A percentile compares a stretch with the other conserved stretches of the same genome.
These are phyloP conservation scores for Colletotrichum eleusines DNA, from an alignment of 2,329 filamentous ascomycete genomes.

Conservation along the genomic window DNA sequence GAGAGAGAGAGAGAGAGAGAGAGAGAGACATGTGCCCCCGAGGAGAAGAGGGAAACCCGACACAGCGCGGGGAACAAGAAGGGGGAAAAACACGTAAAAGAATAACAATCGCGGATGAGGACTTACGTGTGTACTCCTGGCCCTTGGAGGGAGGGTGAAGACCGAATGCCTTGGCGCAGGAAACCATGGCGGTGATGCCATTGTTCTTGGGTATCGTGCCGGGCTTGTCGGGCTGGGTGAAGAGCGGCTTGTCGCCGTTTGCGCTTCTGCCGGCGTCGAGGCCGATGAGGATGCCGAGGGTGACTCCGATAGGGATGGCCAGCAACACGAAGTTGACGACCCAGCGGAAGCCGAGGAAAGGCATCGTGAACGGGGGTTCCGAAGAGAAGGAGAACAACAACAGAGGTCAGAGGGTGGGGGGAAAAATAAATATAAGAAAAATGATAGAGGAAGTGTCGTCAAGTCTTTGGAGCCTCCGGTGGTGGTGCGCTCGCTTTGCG, in stretches of 20 bases:
- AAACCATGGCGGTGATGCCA: slow-evolving; percentile 50
- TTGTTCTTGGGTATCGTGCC: slow-evolving; percentile 47
- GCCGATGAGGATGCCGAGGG: slow-evolving; percentile 62
- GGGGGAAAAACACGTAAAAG: too few species aligned
- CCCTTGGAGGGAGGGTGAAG: slow-evolving; percentile 58
- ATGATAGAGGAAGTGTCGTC: slow-evolving; percentile 12
- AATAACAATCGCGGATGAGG: background rate
- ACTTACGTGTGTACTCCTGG: slow-evolving; percentile 62
- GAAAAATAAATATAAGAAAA: slow-evolving; percentile 28
- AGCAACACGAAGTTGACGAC: slow-evolving; percentile 64
- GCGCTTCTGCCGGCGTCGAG: slow-evolving; percentile 59
- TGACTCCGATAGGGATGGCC: slow-evolving; percentile 62
- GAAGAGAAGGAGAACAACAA: too few species aligned
- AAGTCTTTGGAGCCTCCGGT: background rate
- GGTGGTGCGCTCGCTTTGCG: slow-evolving; percentile 12
- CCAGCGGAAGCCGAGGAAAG: slow-evolving; percentile 52
- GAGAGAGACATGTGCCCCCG: background rate
- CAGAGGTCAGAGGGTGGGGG: too few species aligned
- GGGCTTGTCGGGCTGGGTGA: slow-evolving; percentile 49
- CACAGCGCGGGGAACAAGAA: background rate
- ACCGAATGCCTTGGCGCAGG: slow-evolving; percentile 60
- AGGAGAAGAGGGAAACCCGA: background rate
- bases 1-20: too few species aligned
- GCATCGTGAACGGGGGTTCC: slow-evolving; percentile 48
- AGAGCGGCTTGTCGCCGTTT: slow-evolving; percentile 59